Evolutionary conservation across 331 rosid genomes (phyloP), one percentile per base, ranked within the genome.

Genomic region (Acacia concinna): DNA sequence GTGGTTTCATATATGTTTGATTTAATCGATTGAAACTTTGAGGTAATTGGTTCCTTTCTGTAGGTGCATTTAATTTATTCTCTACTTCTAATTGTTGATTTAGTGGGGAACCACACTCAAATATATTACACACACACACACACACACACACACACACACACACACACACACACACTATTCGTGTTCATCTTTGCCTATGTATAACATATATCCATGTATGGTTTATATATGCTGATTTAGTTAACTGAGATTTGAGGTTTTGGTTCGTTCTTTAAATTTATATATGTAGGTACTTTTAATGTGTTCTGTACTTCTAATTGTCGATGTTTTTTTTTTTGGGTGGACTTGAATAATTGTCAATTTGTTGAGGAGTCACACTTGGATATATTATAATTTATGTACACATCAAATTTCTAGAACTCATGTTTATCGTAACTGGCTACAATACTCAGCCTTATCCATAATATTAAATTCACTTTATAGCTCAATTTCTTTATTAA

Each of bases 281-380:
- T n/a, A 40, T 14, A 18, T 18, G 25, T 49, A 18, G 28, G 28
- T 8, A 52, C 28, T 1, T 6, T 52, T 20, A 18, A 52, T 52
- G 28, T 52, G 4, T n/a, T 51, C 27, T 18, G 0, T 1, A 6
- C 3, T 51, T 20, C 25, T 51, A n/a, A 52, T 52, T 51, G 25
- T 51, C 8, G 23, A 20, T 46, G 14, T 46, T 47, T 17, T 47
- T 47, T n/a, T n/a, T n/a, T n/a, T n/a, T n/a, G n/a, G n/a, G 6
- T 4, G 52, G 52, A 40, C n/a, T n/a, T 47, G 2, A 17, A 47
- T 49, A 18, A 20, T 51, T 52, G 28, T 52, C 21, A 28, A 52
- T 75, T 84, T 75, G 87, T 68, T 84, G 27, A 70, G 0, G 60
- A 71, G 84, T 83, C 84, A 75, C 21, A 68, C 40, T 49, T 21